Conservation (phyloP, 1,284 basidiomycete species). For the Schizopora paradoxa region DNA sequence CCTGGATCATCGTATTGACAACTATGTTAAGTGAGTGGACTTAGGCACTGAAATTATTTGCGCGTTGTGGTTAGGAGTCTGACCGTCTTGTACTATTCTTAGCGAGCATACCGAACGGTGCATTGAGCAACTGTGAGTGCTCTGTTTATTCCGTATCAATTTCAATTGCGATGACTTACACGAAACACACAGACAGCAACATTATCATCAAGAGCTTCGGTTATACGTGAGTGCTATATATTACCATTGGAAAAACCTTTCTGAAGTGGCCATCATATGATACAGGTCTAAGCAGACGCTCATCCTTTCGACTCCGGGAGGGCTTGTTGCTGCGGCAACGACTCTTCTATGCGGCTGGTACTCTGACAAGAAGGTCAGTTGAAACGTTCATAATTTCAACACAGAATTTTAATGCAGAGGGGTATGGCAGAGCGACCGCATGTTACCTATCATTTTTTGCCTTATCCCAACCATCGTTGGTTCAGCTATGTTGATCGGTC, state of each 20-base stretch:
- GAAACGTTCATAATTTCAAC: not conserved
- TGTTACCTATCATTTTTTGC: constrained; percentile 57
- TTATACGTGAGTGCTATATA: constrained; percentile 41
- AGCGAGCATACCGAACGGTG: constrained; percentile 62
- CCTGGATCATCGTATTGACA: constrained; percentile 56
- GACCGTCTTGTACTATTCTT: constrained; percentile 15
- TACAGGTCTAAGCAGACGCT: constrained; percentile 53
- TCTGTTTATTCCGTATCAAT: constrained; percentile 1
- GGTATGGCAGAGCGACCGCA: constrained; percentile 45
- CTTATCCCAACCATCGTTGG: constrained; percentile 60
- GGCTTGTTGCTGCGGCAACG: constrained; percentile 42
- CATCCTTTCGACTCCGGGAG: constrained; percentile 57
- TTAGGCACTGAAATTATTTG: not conserved
- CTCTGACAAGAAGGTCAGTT: constrained; percentile 51
- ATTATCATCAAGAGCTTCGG: constrained; percentile 54
- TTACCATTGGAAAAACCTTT: not conserved
- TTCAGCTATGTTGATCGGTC: constrained; percentile 51
- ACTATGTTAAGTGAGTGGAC: constrained; percentile 47
- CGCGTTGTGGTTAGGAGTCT: not conserved
- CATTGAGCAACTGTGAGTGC: constrained; percentile 51
- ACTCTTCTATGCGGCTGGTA: constrained; percentile 56
- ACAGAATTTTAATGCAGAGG: not conserved
- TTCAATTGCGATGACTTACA: not conserved
- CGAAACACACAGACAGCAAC: constrained; percentile 7
- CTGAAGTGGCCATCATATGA: not conserved